Conservation (phyloP, 2,329 filamentous ascomycete species). For the Cladosporium halotolerans region DNA sequence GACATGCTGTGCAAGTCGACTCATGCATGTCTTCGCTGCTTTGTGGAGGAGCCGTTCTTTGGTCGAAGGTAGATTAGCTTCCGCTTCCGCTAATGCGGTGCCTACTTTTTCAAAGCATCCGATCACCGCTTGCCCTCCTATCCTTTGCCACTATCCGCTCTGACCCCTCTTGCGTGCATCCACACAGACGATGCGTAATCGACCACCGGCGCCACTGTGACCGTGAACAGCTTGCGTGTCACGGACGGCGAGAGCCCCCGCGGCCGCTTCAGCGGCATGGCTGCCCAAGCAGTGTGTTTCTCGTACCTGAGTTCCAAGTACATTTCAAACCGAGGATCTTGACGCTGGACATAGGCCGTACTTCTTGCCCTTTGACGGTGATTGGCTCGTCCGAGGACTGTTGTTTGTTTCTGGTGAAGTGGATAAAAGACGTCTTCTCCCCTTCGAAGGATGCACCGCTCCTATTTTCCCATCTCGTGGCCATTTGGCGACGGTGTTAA, state of each 20-base stretch:
- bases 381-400: neutral
- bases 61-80: neutral
- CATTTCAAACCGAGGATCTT: conserved; percentile 1
- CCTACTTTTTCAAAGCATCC: neutral
- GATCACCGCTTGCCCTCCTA: neutral
- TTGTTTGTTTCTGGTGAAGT: conserved; percentile 23
- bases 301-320: neutral
- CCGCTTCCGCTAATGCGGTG: neutral
- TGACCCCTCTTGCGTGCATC: neutral
- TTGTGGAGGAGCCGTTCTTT: neutral
- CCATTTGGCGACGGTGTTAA: neutral
- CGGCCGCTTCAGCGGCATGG: neutral
- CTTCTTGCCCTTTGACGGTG: neutral
- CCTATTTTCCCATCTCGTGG: conserved; percentile 4
- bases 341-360: neutral
- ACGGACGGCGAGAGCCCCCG: neutral
- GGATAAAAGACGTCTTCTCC: conserved; percentile 31
- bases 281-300: neutral
- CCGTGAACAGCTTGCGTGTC: neutral
- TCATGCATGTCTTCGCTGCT: neutral
- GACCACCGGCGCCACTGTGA: neutral
- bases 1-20: neutral
- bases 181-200: conserved; percentile 3
- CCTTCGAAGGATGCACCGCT: conserved; percentile 31
- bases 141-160: neutral